These are phyloP conservation scores for Fusarium coicis DNA, from an alignment of 2,329 filamentous ascomycete species.

Conservation along the genomic window DNA sequence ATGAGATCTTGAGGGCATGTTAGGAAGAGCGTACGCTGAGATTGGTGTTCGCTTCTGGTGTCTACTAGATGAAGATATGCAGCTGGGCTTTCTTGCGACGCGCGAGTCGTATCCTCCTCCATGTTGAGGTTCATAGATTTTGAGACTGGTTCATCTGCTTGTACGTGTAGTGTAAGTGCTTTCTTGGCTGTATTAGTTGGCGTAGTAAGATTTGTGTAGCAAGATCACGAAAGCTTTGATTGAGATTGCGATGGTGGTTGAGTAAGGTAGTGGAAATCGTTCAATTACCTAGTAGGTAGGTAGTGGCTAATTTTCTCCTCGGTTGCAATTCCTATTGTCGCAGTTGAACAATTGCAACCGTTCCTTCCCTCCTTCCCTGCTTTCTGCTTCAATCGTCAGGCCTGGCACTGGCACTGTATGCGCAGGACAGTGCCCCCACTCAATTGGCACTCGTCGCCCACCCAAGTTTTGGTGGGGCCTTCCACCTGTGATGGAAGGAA, in stretches of 20 bases:
- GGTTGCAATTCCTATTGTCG: slow-evolving; percentile 4
- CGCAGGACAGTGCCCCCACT: not conserved
- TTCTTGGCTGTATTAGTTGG: slow-evolving; percentile 3
- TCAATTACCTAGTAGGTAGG: not conserved
- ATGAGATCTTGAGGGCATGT: slow-evolving; percentile 5
- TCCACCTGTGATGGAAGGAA: not conserved
- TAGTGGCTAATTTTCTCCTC: not conserved
- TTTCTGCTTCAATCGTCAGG: not conserved
- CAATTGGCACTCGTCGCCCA: slow-evolving; percentile 6
- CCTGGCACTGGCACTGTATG: not conserved
- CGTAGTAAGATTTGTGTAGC: not conserved
- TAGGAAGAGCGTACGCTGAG: slow-evolving; percentile 39
- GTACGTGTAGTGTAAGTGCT: slow-evolving; percentile 38
- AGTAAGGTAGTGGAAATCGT: not conserved
- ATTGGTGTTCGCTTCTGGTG: slow-evolving; percentile 37
- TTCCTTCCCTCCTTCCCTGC: slow-evolving; percentile 1
- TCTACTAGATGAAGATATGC: slow-evolving; percentile 43
- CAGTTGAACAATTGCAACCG: slow-evolving; percentile 8
- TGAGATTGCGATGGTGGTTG: not conserved
- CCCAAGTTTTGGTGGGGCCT: not conserved
- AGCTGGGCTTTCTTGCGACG: slow-evolving; percentile 34
- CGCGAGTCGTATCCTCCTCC: slow-evolving; percentile 22
- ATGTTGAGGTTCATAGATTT: slow-evolving; percentile 20
- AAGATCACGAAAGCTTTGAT: not conserved
- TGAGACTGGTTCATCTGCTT: not conserved